Base-by-base conservation (phyloP, 2,329 filamentous ascomycete genomes). In the Pyricularia pennisetigena region DNA sequence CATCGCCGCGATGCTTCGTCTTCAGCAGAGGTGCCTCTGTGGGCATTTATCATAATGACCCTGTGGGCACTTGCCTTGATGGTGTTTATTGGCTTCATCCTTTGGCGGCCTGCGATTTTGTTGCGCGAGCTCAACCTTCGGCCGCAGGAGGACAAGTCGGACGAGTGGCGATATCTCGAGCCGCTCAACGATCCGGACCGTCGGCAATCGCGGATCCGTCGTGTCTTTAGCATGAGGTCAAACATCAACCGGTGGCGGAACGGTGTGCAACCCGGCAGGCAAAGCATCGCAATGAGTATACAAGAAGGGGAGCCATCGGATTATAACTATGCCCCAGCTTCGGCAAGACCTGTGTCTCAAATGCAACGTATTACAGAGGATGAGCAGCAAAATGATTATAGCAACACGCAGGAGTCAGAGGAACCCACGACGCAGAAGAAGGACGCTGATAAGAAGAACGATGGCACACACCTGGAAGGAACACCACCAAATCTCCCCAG, bases 21-120 rank as follows among this genome's bases (percentile, higher is more conserved):
- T 12, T 41, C 63, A 2, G 30, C 63, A 28, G 65, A 67, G 4
- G 65, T 67, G 41, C 65, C 65, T 14, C 49, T 67, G 3, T 67
- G 65, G 65, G 65, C 65, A 49, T 67, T 67, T 28, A 20, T 67
- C 65, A 57, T 67, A 49, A 67, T 67, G 65, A 67, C 65, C 4
- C 8, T 32, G 16, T 67, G 57, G 28, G 28, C 65, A 9, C 54
- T 67, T 23, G n/a, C 29, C n/a, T 54, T 67, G 14, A 67, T 67
- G 65, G 24, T 20, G 35, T 67, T 67, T 29, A 30, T 67, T 7
- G 41, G 41, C 16, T 20, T 67, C 16, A 28, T 67, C 4, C 28
- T 67, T 6, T 67, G 65, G 65, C 26, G 49, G 3, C 65, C 65
- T n/a, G 65, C 24, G 32, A 7, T 66, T 24, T 66, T 54, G 23